phyloP scores from a whole-genome alignment of 495 filamentous ascomycete genomes.

The Aspergillus kassunensis region DNA sequence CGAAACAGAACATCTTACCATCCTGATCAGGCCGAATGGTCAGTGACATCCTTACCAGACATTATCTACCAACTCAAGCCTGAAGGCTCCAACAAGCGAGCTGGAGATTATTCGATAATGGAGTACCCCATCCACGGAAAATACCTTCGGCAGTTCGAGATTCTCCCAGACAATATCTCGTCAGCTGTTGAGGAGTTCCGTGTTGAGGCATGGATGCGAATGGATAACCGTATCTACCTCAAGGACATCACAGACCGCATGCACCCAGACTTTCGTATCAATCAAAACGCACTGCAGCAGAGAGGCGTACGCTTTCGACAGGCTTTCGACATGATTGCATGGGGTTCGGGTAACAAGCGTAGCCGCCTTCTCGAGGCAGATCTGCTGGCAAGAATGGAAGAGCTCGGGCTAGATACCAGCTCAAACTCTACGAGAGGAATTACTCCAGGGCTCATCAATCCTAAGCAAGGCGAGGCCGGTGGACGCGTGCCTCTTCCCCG shows the following conservation, averaged over 20 bases:
- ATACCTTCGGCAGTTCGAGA: conserved; percentile 7
- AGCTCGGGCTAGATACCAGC: neutral
- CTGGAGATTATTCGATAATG: neutral
- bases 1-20: conserved; percentile 8
- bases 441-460: conserved; percentile 28
- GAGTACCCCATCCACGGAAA: conserved; percentile 13
- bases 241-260: conserved; percentile 20
- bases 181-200: conserved; percentile 20
- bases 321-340: conserved; percentile 13
- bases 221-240: conserved; percentile 19
- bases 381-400: conserved; percentile 5
- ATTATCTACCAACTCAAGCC: conserved; percentile 19
- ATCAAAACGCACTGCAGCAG: conserved; percentile 17
- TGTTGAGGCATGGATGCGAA: conserved; percentile 24
- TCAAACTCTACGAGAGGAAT: conserved; percentile 27
- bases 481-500: conserved; percentile 13
- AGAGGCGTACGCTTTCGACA: conserved; percentile 19
- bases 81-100: neutral
- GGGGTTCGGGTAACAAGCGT: conserved; percentile 21
- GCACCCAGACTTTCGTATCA: conserved; percentile 10
- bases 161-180: conserved; percentile 21
- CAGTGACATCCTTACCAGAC: conserved; percentile 16
- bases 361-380: conserved; percentile 1
- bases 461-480: conserved; percentile 12
- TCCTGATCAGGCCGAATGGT: conserved; percentile 16